Percentiles rank a stretch among this genome's conserved stretches.
These are phyloP conservation scores for Filosporella fistucella DNA, from an alignment of 495 filamentous ascomycete species.

Conservation along the genomic window DNA sequence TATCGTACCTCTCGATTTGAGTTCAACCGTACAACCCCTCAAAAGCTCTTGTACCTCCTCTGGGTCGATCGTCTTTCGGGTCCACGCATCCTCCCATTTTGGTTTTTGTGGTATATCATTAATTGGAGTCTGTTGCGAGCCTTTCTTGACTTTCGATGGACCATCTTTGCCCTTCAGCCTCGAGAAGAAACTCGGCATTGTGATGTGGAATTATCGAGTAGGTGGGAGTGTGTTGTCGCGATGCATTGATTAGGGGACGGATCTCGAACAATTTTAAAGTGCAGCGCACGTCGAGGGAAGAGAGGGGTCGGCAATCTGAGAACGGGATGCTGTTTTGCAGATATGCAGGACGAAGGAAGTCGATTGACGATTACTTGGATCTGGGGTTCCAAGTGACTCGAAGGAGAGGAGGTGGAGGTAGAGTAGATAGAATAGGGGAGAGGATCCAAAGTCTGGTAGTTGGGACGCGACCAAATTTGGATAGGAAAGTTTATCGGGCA, in stretches of 20 bases:
- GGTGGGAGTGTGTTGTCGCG: not conserved
- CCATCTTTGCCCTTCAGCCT: constrained; percentile 70
- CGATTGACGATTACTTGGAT: too few species aligned
- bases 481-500: constrained; percentile 18
- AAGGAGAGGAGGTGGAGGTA: too few species aligned
- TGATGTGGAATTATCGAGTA: not conserved
- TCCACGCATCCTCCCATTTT: constrained; percentile 86
- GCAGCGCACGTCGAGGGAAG: not conserved
- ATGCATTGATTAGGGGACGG: too few species aligned
- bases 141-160: constrained; percentile 48
- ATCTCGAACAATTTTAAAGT: not conserved
- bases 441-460: too few species aligned
- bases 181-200: constrained; percentile 64
- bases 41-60: constrained; percentile 89
- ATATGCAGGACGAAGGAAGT: not conserved
- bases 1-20: constrained; percentile 86
- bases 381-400: too few species aligned
- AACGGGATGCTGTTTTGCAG: too few species aligned
- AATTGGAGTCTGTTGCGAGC: constrained; percentile 44
- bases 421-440: constrained; percentile 2
- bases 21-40: constrained; percentile 76
- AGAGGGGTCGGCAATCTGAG: not conserved
- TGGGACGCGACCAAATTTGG: constrained; percentile 12
- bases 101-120: constrained; percentile 57
- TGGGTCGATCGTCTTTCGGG: constrained; percentile 76